These are phyloP conservation scores for Phytopythium aichiense DNA, from an alignment of 352 stramenopile genomes.

Conservation along the genomic window DNA sequence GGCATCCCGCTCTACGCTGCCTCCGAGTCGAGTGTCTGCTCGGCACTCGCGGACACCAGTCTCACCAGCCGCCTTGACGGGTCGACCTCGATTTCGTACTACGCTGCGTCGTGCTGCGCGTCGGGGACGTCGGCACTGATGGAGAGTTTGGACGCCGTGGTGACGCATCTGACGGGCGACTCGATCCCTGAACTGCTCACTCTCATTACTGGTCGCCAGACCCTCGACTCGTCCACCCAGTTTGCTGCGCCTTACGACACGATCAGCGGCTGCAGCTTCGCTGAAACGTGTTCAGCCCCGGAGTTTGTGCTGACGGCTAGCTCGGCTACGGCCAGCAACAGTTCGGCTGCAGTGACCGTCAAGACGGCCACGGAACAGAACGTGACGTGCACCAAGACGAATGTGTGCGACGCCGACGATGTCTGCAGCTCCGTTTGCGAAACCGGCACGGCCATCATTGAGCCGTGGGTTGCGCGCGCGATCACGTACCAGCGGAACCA, in stretches of 20 bases:
- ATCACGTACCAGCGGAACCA: conserved; percentile 66
- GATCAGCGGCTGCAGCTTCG: conserved; percentile 38
- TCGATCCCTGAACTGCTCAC: conserved; percentile 49
- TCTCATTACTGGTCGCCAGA: conserved; percentile 37
- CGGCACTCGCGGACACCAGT: conserved; percentile 28
- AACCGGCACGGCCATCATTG: conserved; percentile 46
- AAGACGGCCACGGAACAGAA: conserved; percentile 37
- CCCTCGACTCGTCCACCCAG: conserved; percentile 13
- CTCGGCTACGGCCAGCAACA: conserved; percentile 15
- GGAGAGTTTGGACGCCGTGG: conserved; percentile 40
- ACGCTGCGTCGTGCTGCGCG: conserved; percentile 43
- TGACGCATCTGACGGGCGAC: conserved; percentile 40
- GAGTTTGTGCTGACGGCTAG: conserved; percentile 30
- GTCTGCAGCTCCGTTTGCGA: conserved; percentile 68
- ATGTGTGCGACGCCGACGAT: conserved; percentile 53
- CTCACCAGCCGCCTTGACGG: conserved; percentile 35
- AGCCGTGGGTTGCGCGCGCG: conserved; percentile 50
- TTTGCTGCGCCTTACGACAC: conserved; percentile 40
- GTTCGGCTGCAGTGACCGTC: conserved; percentile 8
- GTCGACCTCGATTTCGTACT: conserved; percentile 32
- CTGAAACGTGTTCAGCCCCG: conserved; percentile 31
- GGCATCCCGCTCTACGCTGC: conserved; percentile 48
- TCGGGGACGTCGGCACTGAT: conserved; percentile 33
- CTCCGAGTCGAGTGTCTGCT: conserved; percentile 34
- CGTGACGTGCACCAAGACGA: conserved; percentile 45